Percentiles rank a stretch among this genome's conserved stretches.
These are phyloP conservation scores for Leccinum truebloodii DNA, from an alignment of 768 basidiomycete genomes.

Conservation along the genomic window DNA sequence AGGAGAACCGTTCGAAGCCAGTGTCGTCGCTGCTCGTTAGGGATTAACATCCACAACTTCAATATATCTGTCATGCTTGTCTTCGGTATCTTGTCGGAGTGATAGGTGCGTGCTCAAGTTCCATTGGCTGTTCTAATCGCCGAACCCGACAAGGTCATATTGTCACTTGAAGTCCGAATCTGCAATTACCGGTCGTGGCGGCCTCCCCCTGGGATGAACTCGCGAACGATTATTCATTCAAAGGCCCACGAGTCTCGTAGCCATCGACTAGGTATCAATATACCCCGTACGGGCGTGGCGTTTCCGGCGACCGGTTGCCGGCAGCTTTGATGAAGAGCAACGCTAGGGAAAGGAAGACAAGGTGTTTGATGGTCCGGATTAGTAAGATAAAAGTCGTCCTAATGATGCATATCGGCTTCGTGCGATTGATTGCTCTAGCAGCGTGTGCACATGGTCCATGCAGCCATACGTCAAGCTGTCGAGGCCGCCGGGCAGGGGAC, in stretches of 20 bases:
- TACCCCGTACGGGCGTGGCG: conserved; percentile 19
- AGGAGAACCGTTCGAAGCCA: conserved; percentile 24
- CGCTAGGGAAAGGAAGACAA: conserved; percentile 9
- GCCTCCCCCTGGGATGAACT: neutral
- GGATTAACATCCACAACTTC: conserved; percentile 27
- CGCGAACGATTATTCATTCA: neutral
- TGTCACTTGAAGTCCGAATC: neutral
- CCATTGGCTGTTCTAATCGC: conserved; percentile 9
- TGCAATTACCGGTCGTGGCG: conserved; percentile 11
- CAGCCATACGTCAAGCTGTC: neutral
- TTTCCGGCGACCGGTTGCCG: conserved; percentile 16
- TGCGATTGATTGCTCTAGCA: conserved; percentile 28
- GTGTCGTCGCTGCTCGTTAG: conserved; percentile 4
- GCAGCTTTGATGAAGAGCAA: conserved; percentile 7
- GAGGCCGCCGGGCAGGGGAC: neutral
- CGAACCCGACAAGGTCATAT: conserved; percentile 25
- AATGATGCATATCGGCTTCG: conserved; percentile 20
- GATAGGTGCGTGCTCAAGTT: conserved; percentile 13
- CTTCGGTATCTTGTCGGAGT: conserved; percentile 11
- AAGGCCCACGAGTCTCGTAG: neutral
- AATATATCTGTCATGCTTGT: conserved; percentile 9
- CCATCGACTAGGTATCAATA: neutral
- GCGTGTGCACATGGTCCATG: conserved; percentile 10
- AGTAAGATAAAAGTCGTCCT: conserved; percentile 20
- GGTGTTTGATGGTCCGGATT: conserved; percentile 13